Percentiles rank a stretch among this genome's conserved stretches.
These are phyloP conservation scores for Peniophora sp. DNA, from an alignment of 1,284 basidiomycete genomes.

Conservation along the genomic window DNA sequence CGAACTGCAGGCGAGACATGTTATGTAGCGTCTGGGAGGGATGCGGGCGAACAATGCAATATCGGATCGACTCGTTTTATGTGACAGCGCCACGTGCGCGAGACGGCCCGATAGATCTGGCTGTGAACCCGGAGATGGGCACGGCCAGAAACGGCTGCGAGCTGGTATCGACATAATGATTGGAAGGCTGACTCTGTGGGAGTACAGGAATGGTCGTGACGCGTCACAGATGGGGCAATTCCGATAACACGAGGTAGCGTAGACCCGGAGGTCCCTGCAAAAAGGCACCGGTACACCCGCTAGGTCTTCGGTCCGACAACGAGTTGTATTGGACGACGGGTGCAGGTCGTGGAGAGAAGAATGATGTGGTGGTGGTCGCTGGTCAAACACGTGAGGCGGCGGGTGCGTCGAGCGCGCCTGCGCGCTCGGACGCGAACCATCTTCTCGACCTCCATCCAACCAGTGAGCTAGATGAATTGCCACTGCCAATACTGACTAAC, in stretches of 20 bases:
- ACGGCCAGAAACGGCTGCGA: no score
- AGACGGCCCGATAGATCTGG: neutral
- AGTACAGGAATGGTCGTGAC: no score
- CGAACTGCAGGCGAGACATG: slow-evolving; percentile 18
- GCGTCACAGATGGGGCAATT: no score
- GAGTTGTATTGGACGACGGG: neutral
- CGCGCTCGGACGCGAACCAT: slow-evolving; percentile 1
- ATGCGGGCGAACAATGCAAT: no score
- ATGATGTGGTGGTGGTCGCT: no score
- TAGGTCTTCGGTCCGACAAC: no score
- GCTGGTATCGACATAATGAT: no score
- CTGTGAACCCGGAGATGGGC: neutral
- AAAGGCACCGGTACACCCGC: no score
- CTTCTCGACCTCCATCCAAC: slow-evolving; percentile 5
- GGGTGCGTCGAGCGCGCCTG: neutral
- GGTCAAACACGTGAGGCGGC: neutral
- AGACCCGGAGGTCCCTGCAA: no score
- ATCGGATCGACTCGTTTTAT: neutral
- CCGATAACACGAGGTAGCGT: no score
- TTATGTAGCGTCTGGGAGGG: slow-evolving; percentile 3
- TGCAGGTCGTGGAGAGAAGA: no score
- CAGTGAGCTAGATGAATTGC: neutral
- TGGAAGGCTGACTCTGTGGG: no score
- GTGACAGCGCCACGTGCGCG: neutral
- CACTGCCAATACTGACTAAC: neutral